A percentile compares a stretch with the other conserved stretches of the same genome.
Conservation (phyloP, 23 red algal genomes). For the Pyropia haitanensis region DNA sequence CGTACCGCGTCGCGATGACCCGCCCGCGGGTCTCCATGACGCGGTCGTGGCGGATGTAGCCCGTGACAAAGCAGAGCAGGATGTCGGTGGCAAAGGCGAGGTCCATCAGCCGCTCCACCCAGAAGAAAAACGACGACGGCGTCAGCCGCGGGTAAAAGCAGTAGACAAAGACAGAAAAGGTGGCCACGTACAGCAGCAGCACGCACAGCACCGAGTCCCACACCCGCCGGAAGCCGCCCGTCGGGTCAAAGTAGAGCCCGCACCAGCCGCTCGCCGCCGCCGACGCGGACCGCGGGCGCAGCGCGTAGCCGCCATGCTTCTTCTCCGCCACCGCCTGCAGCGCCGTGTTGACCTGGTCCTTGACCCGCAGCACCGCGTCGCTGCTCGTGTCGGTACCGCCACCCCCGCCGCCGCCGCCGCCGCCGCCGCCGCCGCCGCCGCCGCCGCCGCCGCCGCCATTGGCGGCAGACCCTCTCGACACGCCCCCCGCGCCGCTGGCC, state of each 20-base stretch:
- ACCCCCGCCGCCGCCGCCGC: too few relatives aligned
- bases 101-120: conserved; percentile 48
- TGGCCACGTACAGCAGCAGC: conserved; percentile 45
- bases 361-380: too few relatives aligned
- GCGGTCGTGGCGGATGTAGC: conserved; percentile 16
- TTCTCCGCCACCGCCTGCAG: too few relatives aligned
- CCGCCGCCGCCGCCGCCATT: too few relatives aligned
- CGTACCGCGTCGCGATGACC: conserved; percentile 18
- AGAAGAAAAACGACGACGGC: conserved; percentile 32
- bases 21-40: neutral
- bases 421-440: too few relatives aligned
- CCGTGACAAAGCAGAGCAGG: conserved; percentile 45
- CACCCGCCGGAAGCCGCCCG: neutral
- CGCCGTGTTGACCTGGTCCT: too few relatives aligned
- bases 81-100: conserved; percentile 27
- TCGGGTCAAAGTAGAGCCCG: conserved; percentile 1
- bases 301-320: too few relatives aligned
- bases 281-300: too few relatives aligned
- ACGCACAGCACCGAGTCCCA: conserved; percentile 53
- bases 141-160: conserved; percentile 23
- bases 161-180: conserved; percentile 47
- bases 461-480: too few relatives aligned
- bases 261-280: too few relatives aligned
- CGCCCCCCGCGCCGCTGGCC: too few relatives aligned
- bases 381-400: too few relatives aligned